phyloP scores from a whole-genome alignment of 2,329 filamentous ascomycete genomes.

The Penicillium sp. region DNA sequence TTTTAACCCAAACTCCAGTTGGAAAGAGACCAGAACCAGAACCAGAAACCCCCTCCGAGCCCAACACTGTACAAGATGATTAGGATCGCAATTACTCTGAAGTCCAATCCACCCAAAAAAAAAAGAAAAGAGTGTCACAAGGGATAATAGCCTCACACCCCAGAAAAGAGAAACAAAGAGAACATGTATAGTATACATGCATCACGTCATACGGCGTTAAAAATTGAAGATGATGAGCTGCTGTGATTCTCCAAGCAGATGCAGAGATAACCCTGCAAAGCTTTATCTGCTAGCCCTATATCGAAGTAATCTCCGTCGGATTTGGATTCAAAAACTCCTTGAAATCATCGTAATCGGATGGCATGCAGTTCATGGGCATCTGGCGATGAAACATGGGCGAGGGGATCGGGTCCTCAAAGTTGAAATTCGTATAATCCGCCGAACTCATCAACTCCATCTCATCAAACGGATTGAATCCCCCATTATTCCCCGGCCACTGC shows the following conservation, averaged over 20 bases:
- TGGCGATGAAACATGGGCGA: slow-evolving; percentile 42
- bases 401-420: slow-evolving; percentile 37
- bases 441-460: slow-evolving; percentile 38
- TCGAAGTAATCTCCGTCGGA: slow-evolving; percentile 41
- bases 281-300: slow-evolving; percentile 19
- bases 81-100: slow-evolving; percentile 19
- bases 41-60: slow-evolving; percentile 4
- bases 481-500: slow-evolving; percentile 28
- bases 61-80: slow-evolving; percentile 26
- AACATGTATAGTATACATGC: slow-evolving; percentile 39
- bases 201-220: slow-evolving; percentile 36
- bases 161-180: slow-evolving; percentile 11
- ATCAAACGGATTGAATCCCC: slow-evolving; percentile 32
- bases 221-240: neutral
- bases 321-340: slow-evolving; percentile 45
- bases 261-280: neutral
- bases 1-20: slow-evolving; percentile 24
- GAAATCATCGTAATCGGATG: slow-evolving; percentile 43
- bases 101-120: slow-evolving; percentile 7
- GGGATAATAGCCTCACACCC: slow-evolving; percentile 19
- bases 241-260: neutral
- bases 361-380: slow-evolving; percentile 39
- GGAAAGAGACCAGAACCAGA: neutral
- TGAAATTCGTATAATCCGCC: slow-evolving; percentile 33
- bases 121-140: slow-evolving; percentile 1